Evolutionary conservation across 208 protist genomes (phyloP).

Genomic region (Acanthamoeba culbertsoni): DNA sequence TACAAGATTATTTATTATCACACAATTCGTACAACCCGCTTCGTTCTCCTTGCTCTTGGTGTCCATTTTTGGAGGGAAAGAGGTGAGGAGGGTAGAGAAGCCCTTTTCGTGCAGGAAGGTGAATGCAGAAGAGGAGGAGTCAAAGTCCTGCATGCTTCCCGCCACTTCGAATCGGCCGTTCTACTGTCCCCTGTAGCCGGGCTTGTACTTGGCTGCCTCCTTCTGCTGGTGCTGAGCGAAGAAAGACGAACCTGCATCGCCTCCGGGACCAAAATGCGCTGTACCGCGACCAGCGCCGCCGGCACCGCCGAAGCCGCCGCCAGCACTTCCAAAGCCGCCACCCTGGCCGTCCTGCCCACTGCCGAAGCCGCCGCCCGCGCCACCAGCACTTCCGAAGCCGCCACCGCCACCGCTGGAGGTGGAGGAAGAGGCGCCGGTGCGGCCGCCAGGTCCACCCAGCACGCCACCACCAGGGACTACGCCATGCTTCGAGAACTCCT

Average conservation of each 20-base stretch:
- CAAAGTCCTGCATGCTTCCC: too few relatives aligned
- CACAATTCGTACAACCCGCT: not conserved
- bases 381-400: not conserved
- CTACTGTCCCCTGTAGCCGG: conserved; percentile 11
- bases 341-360: not conserved
- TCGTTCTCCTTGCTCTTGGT: not conserved
- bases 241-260: conserved; percentile 49
- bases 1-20: not conserved
- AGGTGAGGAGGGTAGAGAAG: not conserved
- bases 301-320: not conserved
- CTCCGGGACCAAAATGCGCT: not conserved
- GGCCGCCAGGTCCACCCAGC: not conserved
- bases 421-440: too few relatives aligned
- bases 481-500: conserved; percentile 49
- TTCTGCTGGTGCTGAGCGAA: conserved; percentile 58
- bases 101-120: not conserved
- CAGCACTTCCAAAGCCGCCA: not conserved
- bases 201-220: conserved; percentile 60
- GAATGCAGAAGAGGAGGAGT: too few relatives aligned
- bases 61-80: not conserved
- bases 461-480: not conserved
- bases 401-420: not conserved
- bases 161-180: not conserved
- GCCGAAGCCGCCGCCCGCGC: not conserved
- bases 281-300: not conserved